Conservation (phyloP, 2,329 filamentous ascomycete genomes). For the Coniochaeta prunicola region DNA sequence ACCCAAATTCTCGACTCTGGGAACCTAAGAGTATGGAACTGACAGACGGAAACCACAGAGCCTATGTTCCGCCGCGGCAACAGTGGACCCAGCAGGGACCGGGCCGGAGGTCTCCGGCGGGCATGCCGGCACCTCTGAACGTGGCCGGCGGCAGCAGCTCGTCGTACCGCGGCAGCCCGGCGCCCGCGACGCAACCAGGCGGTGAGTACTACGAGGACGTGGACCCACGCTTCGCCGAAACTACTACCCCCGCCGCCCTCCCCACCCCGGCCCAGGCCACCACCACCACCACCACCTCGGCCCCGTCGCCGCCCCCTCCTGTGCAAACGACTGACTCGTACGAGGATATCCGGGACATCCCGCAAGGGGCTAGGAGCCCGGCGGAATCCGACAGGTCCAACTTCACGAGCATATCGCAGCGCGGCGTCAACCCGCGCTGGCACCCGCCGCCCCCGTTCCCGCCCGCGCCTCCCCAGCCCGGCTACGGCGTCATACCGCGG, state of each 20-base stretch:
- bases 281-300: conserved; percentile 18
- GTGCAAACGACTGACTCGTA: conserved; percentile 19
- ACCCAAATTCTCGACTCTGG: too few species aligned
- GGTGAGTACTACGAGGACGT: conserved; percentile 84
- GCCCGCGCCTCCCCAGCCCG: background rate
- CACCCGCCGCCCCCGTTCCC: conserved; percentile 42
- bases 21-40: too few species aligned
- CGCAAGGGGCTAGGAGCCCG: conserved; percentile 56
- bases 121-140: conserved; percentile 37
- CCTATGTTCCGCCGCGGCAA: conserved; percentile 49
- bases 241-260: conserved; percentile 13
- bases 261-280: conserved; percentile 23
- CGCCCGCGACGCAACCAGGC: conserved; percentile 15
- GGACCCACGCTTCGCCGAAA: conserved; percentile 73
- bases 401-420: conserved; percentile 86
- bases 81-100: conserved; percentile 46
- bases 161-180: conserved; percentile 24
- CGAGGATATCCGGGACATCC: conserved; percentile 26
- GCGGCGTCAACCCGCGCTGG: conserved; percentile 85
- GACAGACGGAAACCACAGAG: conserved; percentile 7
- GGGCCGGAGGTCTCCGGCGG: conserved; percentile 33
- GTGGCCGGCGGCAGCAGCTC: conserved; percentile 25
- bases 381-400: conserved; percentile 72
- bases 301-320: conserved; percentile 21
- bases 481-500: conserved; percentile 24